These are phyloP conservation scores for Claviceps humidiphila DNA, from an alignment of 2,329 filamentous ascomycete species.

Conservation along the genomic window DNA sequence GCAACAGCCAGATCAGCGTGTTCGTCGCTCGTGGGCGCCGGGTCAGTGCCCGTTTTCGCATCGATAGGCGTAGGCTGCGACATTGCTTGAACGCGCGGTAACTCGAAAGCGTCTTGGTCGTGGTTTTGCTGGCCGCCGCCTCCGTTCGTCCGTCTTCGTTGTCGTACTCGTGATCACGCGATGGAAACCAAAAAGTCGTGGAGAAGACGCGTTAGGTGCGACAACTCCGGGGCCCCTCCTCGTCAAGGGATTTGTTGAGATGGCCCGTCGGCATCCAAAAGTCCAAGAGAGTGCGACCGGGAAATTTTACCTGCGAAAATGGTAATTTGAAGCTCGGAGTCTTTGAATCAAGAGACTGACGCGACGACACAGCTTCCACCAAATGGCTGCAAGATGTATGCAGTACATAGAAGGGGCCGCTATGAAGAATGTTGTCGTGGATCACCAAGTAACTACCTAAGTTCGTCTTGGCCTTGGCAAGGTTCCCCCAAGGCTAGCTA, in stretches of 20 bases:
- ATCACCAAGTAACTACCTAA: constrained; percentile 19
- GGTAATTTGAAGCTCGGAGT: constrained; percentile 3
- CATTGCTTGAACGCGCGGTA: constrained; percentile 19
- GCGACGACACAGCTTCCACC: constrained; percentile 11
- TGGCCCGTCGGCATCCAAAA: constrained; percentile 19
- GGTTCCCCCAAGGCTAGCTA: constrained; percentile 13
- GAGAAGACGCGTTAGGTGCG: constrained; percentile 23
- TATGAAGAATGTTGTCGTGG: constrained; percentile 26
- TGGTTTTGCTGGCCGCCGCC: constrained; percentile 20
- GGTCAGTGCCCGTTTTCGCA: constrained; percentile 25
- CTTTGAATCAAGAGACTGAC: constrained; percentile 3
- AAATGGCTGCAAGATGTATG: constrained; percentile 15
- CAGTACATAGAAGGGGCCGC: constrained; percentile 15
- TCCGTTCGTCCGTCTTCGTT: constrained; percentile 3
- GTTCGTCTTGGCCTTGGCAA: constrained; percentile 6
- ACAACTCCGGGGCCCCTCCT: constrained; percentile 26
- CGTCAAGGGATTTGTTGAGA: constrained; percentile 20
- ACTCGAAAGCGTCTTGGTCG: constrained; percentile 8
- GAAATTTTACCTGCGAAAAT: constrained; percentile 9
- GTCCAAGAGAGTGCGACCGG: constrained; percentile 15
- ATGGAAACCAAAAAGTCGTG: constrained; percentile 11
- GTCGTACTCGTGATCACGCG: constrained; percentile 25
- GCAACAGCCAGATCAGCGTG: constrained; percentile 21
- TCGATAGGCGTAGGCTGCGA: constrained; percentile 26
- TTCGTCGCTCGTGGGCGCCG: constrained; percentile 20